Evolutionary conservation across 2,329 filamentous ascomycete species (phyloP).

Genomic region (Talaromyces sp.): DNA sequence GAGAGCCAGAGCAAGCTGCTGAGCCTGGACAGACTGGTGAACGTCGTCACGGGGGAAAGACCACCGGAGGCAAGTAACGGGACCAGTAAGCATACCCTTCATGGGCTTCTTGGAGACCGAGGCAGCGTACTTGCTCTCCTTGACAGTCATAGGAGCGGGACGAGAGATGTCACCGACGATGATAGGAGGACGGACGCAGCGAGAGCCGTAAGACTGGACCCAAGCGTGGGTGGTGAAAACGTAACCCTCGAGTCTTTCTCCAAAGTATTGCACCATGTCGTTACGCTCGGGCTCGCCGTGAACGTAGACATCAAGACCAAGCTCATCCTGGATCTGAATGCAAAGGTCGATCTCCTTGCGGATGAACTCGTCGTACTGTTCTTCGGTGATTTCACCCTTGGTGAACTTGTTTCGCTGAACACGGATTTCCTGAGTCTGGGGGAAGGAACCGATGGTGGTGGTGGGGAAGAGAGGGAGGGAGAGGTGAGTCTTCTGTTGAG

Average conservation of each 20-base stretch:
- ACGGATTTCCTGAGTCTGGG: conserved; percentile 98
- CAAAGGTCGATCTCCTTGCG: conserved; percentile 97
- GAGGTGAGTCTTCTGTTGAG: conserved; percentile 85
- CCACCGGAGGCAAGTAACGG: conserved; percentile 98
- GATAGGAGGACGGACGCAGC: conserved; percentile 96
- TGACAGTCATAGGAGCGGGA: conserved; percentile 96
- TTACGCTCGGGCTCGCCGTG: conserved; percentile 99
- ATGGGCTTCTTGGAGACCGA: conserved; percentile 97
- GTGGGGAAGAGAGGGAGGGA: conserved; percentile 96
- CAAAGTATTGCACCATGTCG: conserved; percentile 99
- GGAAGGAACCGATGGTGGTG: conserved; percentile 99
- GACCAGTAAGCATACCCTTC: conserved; percentile 99
- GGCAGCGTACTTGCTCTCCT: conserved; percentile 99
- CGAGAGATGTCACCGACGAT: conserved; percentile 98
- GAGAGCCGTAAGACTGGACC: conserved; percentile 98
- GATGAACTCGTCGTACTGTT: conserved; percentile 98
- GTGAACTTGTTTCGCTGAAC: conserved; percentile 96
- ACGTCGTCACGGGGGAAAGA: conserved; percentile 99
- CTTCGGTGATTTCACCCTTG: conserved; percentile 91
- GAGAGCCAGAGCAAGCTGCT: conserved; percentile 96
- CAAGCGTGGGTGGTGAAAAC: conserved; percentile 98
- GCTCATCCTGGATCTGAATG: conserved; percentile 96
- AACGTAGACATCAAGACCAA: conserved; percentile 92
- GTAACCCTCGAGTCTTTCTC: conserved; percentile 93
- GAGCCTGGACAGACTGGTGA: conserved; percentile 97